Evolutionary conservation across 345 rosid genomes (phyloP), one percentile per base, ranked within the genome.

Genomic region (Balakata baccata): DNA sequence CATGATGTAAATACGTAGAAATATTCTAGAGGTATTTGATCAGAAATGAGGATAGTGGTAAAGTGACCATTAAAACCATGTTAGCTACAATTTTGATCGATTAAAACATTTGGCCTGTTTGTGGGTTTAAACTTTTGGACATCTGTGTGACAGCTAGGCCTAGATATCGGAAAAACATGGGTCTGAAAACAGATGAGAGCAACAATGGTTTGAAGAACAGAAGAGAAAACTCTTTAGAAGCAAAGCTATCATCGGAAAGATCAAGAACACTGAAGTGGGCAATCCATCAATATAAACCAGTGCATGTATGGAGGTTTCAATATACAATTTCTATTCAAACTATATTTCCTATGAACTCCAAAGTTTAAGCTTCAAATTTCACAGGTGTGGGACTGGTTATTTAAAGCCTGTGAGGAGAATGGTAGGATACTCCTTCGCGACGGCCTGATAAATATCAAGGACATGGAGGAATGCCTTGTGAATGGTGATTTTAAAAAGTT

Each of bases 331-430:
- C 34, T 54, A 39, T 22, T 8, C 46, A 1, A 17, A 3, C 12
- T 45, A 29, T 14, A 18, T 46, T 66, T 11, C 5, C 9, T 39
- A 0, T 45, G 46, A 56, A 73, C 34, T 71, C 53, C 47, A 59
- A 46, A 20, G 58, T 38, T 57, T 69, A 45, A 75, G 6, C 70
- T 58, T 41, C 47, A 11, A 46, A 66, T 72, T 52, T 60, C 59
- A 23, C 77, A 94, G 98, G 91, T 92, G 3, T 92, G 94, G 97
- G 97, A 90, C 75, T 91, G 96, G 97, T 73, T 94, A 68, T 94
- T 94, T 71, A 90, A 87, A 86, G 85, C 94, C 0, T 94, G 89
- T 56, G 97, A 91, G 75, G 94, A 87, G 71, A 89, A 87, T 25
- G 96, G 96, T 9, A 75, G 89, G 82, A 84, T 84, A 77, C 86